Conservation (phyloP, 2,329 filamentous ascomycete genomes). For the Neofusicoccum laricinum region DNA sequence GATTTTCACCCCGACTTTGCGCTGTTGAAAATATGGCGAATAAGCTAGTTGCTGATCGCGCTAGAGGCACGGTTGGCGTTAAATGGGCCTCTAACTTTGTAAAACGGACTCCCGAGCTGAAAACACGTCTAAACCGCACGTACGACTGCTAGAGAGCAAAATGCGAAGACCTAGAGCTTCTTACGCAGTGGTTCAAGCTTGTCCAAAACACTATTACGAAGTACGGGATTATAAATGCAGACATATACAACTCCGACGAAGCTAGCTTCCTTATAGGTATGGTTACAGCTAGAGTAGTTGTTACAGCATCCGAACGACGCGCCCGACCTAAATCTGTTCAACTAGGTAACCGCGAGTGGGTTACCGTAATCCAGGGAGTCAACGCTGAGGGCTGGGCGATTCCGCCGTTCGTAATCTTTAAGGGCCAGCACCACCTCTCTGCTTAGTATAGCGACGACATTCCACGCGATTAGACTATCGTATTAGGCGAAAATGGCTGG, state of each 20-base stretch:
- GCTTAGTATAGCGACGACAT: slow-evolving; percentile 13
- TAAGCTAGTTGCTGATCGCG: slow-evolving; percentile 18
- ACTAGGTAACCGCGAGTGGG: slow-evolving; percentile 29
- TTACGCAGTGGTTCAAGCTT: slow-evolving; percentile 13
- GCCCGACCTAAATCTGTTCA: slow-evolving; percentile 21
- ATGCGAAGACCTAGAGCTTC: slow-evolving; percentile 17
- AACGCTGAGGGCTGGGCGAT: neutral
- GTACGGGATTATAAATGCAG: slow-evolving; percentile 18
- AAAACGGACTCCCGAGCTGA: too few relatives aligned
- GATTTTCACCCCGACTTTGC: slow-evolving; percentile 19
- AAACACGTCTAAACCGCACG: too few relatives aligned
- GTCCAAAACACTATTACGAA: slow-evolving; percentile 7
- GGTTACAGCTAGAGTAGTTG: slow-evolving; percentile 24
- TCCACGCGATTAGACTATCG: too few relatives aligned
- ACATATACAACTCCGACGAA: slow-evolving; percentile 26
- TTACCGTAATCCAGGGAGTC: slow-evolving; percentile 23
- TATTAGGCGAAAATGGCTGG: too few relatives aligned
- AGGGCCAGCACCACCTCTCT: neutral
- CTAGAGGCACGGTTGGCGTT: slow-evolving; percentile 13
- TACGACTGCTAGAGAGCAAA: slow-evolving; percentile 19
- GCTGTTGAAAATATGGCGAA: slow-evolving; percentile 22
- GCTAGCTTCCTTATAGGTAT: slow-evolving; percentile 33
- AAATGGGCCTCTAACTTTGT: slow-evolving; percentile 17
- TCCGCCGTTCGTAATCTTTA: neutral
- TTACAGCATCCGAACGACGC: slow-evolving; percentile 24